Evolutionary conservation across 2,329 filamentous ascomycete genomes (phyloP).

Genomic region (Fonsecaea monophora): DNA sequence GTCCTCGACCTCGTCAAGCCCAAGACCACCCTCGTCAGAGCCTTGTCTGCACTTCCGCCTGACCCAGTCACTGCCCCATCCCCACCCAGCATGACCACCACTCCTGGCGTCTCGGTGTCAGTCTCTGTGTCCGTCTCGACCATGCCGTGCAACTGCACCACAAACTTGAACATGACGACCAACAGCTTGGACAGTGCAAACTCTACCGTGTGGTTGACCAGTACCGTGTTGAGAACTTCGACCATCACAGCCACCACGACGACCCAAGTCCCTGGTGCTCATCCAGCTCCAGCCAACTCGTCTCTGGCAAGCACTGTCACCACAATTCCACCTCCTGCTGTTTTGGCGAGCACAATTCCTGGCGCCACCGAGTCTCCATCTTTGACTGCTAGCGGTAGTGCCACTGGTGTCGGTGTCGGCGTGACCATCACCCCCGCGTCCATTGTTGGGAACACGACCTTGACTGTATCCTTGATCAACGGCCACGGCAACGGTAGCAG

Average conservation of each 20-base stretch:
- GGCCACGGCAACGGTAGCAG: neutral
- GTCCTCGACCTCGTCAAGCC: neutral
- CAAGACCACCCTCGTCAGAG: neutral
- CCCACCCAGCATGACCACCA: neutral
- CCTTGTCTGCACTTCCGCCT: neutral
- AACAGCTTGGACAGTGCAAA: neutral
- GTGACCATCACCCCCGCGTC: neutral
- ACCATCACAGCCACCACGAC: constrained; percentile 5
- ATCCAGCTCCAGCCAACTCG: neutral
- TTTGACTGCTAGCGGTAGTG: neutral
- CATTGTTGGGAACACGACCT: neutral
- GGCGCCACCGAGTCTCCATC: neutral
- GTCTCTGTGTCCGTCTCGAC: neutral
- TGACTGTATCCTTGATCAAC: neutral
- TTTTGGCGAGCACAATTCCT: neutral
- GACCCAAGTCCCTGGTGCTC: neutral
- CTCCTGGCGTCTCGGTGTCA: neutral
- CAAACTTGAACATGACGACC: neutral
- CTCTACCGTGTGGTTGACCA: constrained; percentile 12
- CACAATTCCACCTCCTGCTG: neutral
- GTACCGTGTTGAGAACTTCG: constrained; percentile 7
- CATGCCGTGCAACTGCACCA: neutral
- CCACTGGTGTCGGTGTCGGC: neutral
- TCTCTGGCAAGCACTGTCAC: neutral
- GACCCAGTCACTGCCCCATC: neutral